Conservation (phyloP, 129 eudicot species). For the Centaurea solstitialis region DNA sequence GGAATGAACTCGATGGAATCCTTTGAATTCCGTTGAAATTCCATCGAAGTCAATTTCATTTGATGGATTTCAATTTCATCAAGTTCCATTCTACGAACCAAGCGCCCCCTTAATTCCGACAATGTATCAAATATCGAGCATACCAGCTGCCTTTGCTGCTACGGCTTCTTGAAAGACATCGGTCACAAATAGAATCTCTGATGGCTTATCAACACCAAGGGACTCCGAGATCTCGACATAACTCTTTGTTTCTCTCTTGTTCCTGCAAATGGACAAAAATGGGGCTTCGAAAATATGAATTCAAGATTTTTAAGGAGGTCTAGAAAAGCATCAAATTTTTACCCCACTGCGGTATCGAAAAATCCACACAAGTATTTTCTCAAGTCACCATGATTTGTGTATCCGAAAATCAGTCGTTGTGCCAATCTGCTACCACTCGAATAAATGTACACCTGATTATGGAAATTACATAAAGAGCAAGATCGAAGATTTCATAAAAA, state of each 20-base stretch:
- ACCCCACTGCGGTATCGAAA: constrained; percentile 91
- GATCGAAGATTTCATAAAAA: not conserved
- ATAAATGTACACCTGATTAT: constrained; percentile 76
- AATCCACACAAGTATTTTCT: constrained; percentile 78
- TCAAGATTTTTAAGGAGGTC: constrained; percentile 1
- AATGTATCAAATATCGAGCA: not conserved
- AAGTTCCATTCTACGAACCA: too few relatives aligned
- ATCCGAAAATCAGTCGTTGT: constrained; percentile 79
- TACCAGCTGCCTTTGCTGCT: constrained; percentile 96
- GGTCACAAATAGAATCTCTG: constrained; percentile 71
- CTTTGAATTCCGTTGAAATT: too few relatives aligned
- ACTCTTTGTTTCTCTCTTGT: constrained; percentile 80
- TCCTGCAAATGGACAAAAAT: constrained; percentile 35
- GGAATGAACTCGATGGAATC: too few relatives aligned
- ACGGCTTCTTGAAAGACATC: constrained; percentile 89
- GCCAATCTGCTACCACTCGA: constrained; percentile 98
- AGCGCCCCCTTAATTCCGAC: not conserved
- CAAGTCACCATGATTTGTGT: constrained; percentile 84
- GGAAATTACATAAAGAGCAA: not conserved
- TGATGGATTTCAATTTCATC: too few relatives aligned
- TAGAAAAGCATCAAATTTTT: not conserved
- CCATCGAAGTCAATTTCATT: too few relatives aligned
- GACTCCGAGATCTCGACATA: constrained; percentile 72
- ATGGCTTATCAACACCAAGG: constrained; percentile 77
- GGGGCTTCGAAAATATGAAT: not conserved